Base-by-base conservation (phyloP, 139 green algal genomes). In the Picochlorum costavermella region DNA sequence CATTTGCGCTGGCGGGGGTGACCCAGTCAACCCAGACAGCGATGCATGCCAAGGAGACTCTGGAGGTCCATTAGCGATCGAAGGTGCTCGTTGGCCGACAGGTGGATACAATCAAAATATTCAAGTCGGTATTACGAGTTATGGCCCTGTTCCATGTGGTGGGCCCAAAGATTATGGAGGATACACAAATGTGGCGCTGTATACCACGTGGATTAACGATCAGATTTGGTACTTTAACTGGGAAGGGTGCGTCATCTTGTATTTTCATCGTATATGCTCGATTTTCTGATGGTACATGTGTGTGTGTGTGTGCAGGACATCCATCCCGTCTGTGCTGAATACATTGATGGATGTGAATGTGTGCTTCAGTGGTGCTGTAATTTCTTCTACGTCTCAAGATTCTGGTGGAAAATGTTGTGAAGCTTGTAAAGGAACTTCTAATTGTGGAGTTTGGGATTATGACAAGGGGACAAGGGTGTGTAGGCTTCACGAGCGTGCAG, bases 161-260 rank as follows among this genome's bases (percentile, higher is more conserved):
- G 46, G 46, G 12, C 16, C 46, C 10, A 53, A 23, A 9, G n/a
- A 23, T 23, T 28, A 28, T 53, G 46, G 46, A 20, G 46, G 17
- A 20, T 53, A 53, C n/a, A 53, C 46, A 1, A 23, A 14, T 53
- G 46, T 53, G 46, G 46, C 46, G 4, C 46, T 20, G 17, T 53
- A 20, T 23, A 53, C 46, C 0, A 53, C 46, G 0, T 53, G 46
- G 46, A 53, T 53, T 14, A 53, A 53, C 14, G 46, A 53, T 26
- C 16, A 53, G 17, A 53, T 53, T 53, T 53, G n/a, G 16, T 53
- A 53, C 46, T 53, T 53, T 53, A 53, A 53, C 20, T 53, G n/a
- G 16, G 46, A 53, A 23, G 46, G 46, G 46, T 53, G n/a, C 1
- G 46, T 20, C 5, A 28, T 53, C 5, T 1, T 53, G 4, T 2